Conservation (phyloP, 768 basidiomycete genomes). For the Exidia glandulosa region DNA sequence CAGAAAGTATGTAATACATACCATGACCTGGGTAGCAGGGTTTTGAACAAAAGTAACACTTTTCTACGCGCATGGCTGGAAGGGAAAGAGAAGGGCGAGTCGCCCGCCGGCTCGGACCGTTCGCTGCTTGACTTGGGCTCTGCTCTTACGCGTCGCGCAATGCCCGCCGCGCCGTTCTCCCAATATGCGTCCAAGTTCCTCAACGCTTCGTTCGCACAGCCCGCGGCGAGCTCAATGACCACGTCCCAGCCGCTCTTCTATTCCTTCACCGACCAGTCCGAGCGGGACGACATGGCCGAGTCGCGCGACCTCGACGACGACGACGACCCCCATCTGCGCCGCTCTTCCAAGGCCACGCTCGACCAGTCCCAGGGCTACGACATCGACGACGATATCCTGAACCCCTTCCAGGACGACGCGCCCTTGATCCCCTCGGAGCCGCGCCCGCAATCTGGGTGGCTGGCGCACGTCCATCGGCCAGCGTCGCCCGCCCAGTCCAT, state of each 20-base stretch:
- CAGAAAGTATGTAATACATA: conserved; percentile 17
- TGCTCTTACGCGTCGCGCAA: too few species aligned
- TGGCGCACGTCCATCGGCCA: conserved; percentile 67
- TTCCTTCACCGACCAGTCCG: conserved; percentile 59
- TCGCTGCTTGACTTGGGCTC: too few species aligned
- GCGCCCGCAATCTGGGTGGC: conserved; percentile 24
- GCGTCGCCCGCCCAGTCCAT: conserved; percentile 26
- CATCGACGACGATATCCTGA: conserved; percentile 13
- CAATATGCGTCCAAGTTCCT: conserved; percentile 77
- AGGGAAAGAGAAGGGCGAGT: not conserved
- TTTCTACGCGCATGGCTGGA: conserved; percentile 77
- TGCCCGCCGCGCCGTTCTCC: conserved; percentile 38
- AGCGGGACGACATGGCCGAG: conserved; percentile 36
- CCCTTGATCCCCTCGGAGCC: conserved; percentile 25
- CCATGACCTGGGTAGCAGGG: conserved; percentile 96
- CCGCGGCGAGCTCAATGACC: conserved; percentile 37
- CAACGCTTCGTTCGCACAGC: conserved; percentile 37
- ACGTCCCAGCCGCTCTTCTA: conserved; percentile 76
- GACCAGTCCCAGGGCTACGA: conserved; percentile 23
- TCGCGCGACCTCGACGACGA: conserved; percentile 30
- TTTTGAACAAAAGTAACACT: conserved; percentile 97
- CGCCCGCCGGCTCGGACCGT: not conserved
- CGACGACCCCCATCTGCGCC: conserved; percentile 65
- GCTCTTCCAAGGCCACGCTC: conserved; percentile 29
- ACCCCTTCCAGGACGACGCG: not conserved